A percentile compares a stretch with the other conserved stretches of the same genome.
These are phyloP conservation scores for Russula foetens DNA, from an alignment of 768 basidiomycete species.

Conservation along the genomic window DNA sequence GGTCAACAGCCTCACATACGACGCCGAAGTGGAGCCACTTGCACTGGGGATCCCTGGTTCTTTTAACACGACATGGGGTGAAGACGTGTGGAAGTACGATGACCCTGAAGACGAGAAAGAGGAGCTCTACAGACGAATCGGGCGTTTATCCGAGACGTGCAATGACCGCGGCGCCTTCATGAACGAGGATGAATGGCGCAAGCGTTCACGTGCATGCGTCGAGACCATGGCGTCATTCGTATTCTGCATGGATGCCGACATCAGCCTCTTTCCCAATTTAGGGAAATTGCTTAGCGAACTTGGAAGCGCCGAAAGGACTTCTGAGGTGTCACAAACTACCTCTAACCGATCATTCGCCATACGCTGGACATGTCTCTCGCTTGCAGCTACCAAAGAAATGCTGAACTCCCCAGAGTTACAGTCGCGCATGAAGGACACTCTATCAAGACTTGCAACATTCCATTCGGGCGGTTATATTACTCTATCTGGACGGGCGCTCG, in stretches of 20 bases:
- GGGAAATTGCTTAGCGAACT: slow-evolving; percentile 4
- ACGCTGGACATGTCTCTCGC: slow-evolving; percentile 16
- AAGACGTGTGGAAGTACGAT: not conserved
- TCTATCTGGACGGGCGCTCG: not conserved
- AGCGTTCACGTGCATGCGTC: not conserved
- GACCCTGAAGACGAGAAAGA: not conserved
- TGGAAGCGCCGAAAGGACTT: not conserved
- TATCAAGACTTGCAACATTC: not conserved
- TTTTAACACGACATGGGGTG: slow-evolving; percentile 2
- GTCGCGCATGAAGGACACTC: not conserved
- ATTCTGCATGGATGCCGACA: slow-evolving; percentile 1
- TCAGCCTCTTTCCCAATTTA: slow-evolving; percentile 8
- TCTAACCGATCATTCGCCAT: slow-evolving; percentile 4
- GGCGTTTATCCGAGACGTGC: slow-evolving; percentile 11
- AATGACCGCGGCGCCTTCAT: not conserved
- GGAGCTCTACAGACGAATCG: slow-evolving; percentile 1
- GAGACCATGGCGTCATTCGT: not conserved
- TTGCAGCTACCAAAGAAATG: slow-evolving; percentile 2
- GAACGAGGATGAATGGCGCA: not conserved
- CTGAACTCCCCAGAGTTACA: not conserved
- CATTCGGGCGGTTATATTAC: not conserved
- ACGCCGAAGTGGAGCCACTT: slow-evolving; percentile 14
- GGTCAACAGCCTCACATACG: not conserved
- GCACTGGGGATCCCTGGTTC: slow-evolving; percentile 11
- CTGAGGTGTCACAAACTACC: not conserved